Conservation (phyloP, 2,329 filamentous ascomycete genomes). For the Corynespora cassiicola region DNA sequence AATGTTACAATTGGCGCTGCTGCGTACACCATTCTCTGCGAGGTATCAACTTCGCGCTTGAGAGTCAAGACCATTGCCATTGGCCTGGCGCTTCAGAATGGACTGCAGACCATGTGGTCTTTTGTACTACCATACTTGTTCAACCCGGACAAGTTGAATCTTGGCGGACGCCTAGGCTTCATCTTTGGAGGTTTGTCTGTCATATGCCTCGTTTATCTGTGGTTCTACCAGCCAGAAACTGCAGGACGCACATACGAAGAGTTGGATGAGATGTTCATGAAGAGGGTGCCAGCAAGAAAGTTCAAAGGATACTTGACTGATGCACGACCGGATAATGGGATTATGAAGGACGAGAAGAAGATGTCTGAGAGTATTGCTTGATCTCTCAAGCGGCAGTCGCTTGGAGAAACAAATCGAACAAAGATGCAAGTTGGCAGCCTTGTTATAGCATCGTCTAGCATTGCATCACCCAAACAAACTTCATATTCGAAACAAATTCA, state of each 20-base stretch:
- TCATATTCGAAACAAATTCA: too few species aligned
- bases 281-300: slow-evolving; percentile 24
- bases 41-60: slow-evolving; percentile 78
- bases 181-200: slow-evolving; percentile 85
- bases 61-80: slow-evolving; percentile 72
- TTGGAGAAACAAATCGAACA: too few species aligned
- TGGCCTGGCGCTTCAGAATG: slow-evolving; percentile 44
- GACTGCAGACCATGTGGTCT: slow-evolving; percentile 42
- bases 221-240: slow-evolving; percentile 79
- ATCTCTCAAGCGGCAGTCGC: too few species aligned
- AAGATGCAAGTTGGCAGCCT: too few species aligned
- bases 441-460: too few species aligned
- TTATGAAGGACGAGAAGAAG: too few species aligned
- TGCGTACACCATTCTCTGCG: slow-evolving; percentile 83
- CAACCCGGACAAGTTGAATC: slow-evolving; percentile 53
- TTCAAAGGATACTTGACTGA: slow-evolving; percentile 22
- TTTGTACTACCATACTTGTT: slow-evolving; percentile 49
- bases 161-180: slow-evolving; percentile 82
- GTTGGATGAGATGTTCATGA: slow-evolving; percentile 79
- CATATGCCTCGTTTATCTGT: slow-evolving; percentile 77
- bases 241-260: slow-evolving; percentile 80
- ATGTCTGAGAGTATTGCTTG: too few species aligned
- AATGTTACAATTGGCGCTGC: slow-evolving; percentile 86
- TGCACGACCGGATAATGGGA: too few species aligned
- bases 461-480: too few species aligned